Evolutionary conservation across 495 filamentous ascomycete species (phyloP).

Genomic region (Aspergillus coremiiformis): DNA sequence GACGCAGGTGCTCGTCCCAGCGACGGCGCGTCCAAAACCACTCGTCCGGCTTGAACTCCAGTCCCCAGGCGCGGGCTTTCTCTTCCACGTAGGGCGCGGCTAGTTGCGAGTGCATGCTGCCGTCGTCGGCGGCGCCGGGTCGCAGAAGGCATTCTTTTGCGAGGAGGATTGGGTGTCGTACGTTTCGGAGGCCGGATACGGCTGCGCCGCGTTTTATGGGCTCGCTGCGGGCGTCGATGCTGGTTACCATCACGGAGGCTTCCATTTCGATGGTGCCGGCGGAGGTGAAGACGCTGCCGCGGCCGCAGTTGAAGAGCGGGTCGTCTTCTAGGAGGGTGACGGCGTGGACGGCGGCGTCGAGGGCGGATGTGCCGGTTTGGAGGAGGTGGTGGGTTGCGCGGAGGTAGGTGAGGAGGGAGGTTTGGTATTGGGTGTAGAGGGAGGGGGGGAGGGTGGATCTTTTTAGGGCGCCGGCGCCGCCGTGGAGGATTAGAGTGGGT

Average conservation of each 20-base stretch:
- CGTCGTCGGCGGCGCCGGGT: slow-evolving; percentile 36
- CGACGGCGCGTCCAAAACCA: slow-evolving; percentile 75
- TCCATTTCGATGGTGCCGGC: slow-evolving; percentile 82
- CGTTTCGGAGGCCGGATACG: slow-evolving; percentile 60
- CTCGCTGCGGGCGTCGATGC: too few species aligned
- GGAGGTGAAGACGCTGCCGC: slow-evolving; percentile 78
- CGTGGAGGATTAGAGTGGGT: slow-evolving; percentile 77
- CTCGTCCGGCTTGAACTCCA: slow-evolving; percentile 56
- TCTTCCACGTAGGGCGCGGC: slow-evolving; percentile 58
- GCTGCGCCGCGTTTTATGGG: slow-evolving; percentile 75
- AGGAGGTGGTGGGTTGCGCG: slow-evolving; percentile 39
- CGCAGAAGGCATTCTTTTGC: slow-evolving; percentile 64
- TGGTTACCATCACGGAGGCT: slow-evolving; percentile 86
- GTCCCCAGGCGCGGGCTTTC: slow-evolving; percentile 57
- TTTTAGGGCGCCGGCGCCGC: slow-evolving; percentile 76
- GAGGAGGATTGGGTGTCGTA: slow-evolving; percentile 73
- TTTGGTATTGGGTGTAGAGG: slow-evolving; percentile 52
- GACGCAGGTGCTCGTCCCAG: slow-evolving; percentile 78
- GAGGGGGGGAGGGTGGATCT: slow-evolving; percentile 56
- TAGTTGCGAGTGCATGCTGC: slow-evolving; percentile 60
- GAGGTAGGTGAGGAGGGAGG: slow-evolving; percentile 58
- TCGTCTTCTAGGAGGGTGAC: slow-evolving; percentile 73
- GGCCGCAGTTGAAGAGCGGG: slow-evolving; percentile 77
- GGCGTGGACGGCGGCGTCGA: slow-evolving; percentile 69
- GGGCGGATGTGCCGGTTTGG: slow-evolving; percentile 42